Base-by-base conservation (phyloP, 106 monocot species). In the Allium cepa region DNA sequence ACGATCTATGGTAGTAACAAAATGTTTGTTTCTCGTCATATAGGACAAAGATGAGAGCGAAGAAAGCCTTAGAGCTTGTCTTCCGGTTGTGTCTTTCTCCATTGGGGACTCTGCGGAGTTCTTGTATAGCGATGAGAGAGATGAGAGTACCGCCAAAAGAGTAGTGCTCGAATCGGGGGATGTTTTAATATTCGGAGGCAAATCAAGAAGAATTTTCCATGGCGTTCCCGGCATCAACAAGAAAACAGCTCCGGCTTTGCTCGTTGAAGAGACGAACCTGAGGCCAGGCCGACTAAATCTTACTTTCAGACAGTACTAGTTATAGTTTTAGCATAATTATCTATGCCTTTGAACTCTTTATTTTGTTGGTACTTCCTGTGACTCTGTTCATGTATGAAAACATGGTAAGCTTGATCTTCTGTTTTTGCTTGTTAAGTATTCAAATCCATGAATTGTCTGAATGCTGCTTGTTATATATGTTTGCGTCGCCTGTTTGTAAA, bases 71-170 rank as follows among this genome's bases (percentile, higher is more conserved):
- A 1, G 16, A 1, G 82, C 72, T 46, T 75, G 84, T 28, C 70
- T 89, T 48, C 88, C 84, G 59, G 80, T 89, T 75, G 80, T 89
- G 49, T 89, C 88, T 10, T 82, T 89, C 62, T 89, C 88, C 7
- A 36, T 89, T 52, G 88, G 88, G 3, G 85, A 89, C 50, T 76
- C 88, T 11, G 81, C 84, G 0, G 79, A 81, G 61, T 88, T 88
- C 55, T 57, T 79, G 10, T 89, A 79, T 61, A 77, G 74, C 48
- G 66, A 72, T 15, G 56, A 10, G 26, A 82, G 84, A 57, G 71
- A 84, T 61, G 67, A 8, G 9, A 64, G 75, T 11, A 73, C 26
- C 10, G 78, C 88, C 69, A 57, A 72, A 4, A 71, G 49, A 51
- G 66, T 89, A 49, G 17, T 71, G 15, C 82, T 89, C 15, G 85